Base-by-base conservation (phyloP, 2,329 filamentous ascomycete genomes). In the Zymoseptoria pseudotritici region DNA sequence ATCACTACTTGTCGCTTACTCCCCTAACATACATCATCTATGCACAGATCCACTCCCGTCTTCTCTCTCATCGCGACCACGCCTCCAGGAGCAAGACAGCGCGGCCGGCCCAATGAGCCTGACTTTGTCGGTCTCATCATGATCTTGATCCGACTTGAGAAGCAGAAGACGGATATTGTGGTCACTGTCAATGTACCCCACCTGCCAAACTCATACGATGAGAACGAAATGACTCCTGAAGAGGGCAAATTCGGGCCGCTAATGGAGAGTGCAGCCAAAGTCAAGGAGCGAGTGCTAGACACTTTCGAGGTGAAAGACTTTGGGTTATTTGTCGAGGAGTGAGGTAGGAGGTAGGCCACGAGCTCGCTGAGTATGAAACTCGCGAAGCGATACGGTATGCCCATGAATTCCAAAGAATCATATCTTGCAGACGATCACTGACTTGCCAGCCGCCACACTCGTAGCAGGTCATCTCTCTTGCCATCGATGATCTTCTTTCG, bases 131-230 rank as follows among this genome's bases (percentile, higher is more conserved):
- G 84, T 50, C 86, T 94, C 61, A 84, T 92, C 65, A 80, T 96
- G 65, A 84, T 90, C 17, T 79, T 97, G 50, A 77, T 97, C 59
- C 82, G 93, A 17, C 80, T 97, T 53, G 87, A 87, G 74, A 82
- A 83, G 68, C 82, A 91, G 71, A 80, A 79, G 59, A 93, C 92
- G 1, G 93, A 97, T 74, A 77, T 97, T 49, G 78, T 96, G 53
- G 85, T 96, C 63, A 89, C 89, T 50, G 84, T 96, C 71, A 97
- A 96, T 75, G 89, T 96, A 54, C 93, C 92, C 26, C 88, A 94
- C 71, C 87, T 91, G 66, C 81, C 84, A 67, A 86, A 87, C 63
- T 84, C 89, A 73, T 91, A 91, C 71, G 80, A 86, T 67, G 83
- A 86, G 73, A 86, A 87, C 8, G 86, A 90, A 31, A 84, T 93